These are phyloP conservation scores for Ascochyta rabiei DNA, from an alignment of 2,329 filamentous ascomycete genomes.

Conservation along the genomic window DNA sequence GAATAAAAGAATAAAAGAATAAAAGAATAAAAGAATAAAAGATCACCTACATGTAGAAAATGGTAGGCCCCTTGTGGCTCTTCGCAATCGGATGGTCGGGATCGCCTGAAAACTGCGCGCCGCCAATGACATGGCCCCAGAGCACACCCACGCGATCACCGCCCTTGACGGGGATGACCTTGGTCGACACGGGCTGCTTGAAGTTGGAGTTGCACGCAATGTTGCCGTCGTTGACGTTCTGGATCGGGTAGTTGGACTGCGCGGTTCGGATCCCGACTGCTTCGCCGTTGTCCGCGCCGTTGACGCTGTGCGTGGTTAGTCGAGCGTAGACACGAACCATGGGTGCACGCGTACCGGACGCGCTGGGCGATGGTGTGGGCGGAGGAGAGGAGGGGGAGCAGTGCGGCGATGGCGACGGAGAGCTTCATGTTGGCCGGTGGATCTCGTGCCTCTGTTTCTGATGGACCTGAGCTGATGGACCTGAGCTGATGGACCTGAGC, in stretches of 20 bases:
- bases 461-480: background rate
- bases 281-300: conserved; percentile 54
- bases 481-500: too few relatives aligned
- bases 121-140: conserved; percentile 62
- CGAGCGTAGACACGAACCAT: background rate
- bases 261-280: conserved; percentile 59
- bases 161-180: conserved; percentile 57
- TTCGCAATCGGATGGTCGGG: conserved; percentile 57
- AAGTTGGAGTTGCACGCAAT: conserved; percentile 57
- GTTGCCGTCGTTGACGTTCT: conserved; percentile 54
- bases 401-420: conserved; percentile 28
- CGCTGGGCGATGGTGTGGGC: conserved; percentile 55
- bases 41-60: conserved; percentile 45
- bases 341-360: conserved; percentile 34
- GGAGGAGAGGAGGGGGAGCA: conserved; percentile 42
- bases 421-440: conserved; percentile 36
- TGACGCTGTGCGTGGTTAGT: conserved; percentile 22
- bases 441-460: background rate
- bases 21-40: too few relatives aligned
- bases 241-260: conserved; percentile 58
- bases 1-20: too few relatives aligned
- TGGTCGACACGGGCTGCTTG: conserved; percentile 40
- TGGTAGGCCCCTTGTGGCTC: conserved; percentile 54
- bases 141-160: conserved; percentile 60
- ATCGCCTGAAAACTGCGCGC: conserved; percentile 55